A percentile compares a stretch with the other conserved stretches of the same genome.
Evolutionary conservation across 495 filamentous ascomycete genomes (phyloP).

Genomic region (Penicillium coprophilum): DNA sequence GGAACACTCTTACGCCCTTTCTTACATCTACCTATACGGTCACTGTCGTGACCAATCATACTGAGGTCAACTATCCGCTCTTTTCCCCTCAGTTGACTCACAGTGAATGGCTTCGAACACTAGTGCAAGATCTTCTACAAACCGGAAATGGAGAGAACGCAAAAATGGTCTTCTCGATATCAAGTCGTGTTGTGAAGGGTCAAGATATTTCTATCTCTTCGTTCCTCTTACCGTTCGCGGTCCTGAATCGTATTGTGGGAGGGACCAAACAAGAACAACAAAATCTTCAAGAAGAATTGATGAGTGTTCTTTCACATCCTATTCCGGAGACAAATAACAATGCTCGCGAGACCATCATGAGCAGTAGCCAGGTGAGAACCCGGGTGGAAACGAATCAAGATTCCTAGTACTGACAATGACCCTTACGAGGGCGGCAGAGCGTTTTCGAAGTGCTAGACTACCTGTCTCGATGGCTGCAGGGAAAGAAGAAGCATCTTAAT

Average conservation of each 20-base stretch:
- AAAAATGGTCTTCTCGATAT: constrained; percentile 70
- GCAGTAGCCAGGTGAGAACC: constrained; percentile 75
- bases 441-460: constrained; percentile 92
- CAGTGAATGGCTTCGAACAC: constrained; percentile 72
- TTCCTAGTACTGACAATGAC: constrained; percentile 14
- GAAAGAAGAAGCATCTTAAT: constrained; percentile 64
- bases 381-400: neutral
- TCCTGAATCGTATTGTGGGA: constrained; percentile 73
- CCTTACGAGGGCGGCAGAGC: constrained; percentile 50
- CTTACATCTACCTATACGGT: constrained; percentile 76
- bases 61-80: constrained; percentile 69
- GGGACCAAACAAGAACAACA: constrained; percentile 62
- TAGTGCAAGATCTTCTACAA: constrained; percentile 79
- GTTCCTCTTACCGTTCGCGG: constrained; percentile 83
- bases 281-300: constrained; percentile 70
- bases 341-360: constrained; percentile 67
- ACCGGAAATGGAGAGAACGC: constrained; percentile 68
- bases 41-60: constrained; percentile 51
- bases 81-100: constrained; percentile 65
- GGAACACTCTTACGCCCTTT: constrained; percentile 82
- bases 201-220: constrained; percentile 80
- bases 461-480: constrained; percentile 82
- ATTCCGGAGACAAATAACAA: constrained; percentile 53
- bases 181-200: constrained; percentile 74
- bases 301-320: constrained; percentile 62